Percentiles rank a stretch among this genome's conserved stretches.
phyloP scores from a whole-genome alignment of 1,284 basidiomycete genomes.

The Psilocybe mexicana region DNA sequence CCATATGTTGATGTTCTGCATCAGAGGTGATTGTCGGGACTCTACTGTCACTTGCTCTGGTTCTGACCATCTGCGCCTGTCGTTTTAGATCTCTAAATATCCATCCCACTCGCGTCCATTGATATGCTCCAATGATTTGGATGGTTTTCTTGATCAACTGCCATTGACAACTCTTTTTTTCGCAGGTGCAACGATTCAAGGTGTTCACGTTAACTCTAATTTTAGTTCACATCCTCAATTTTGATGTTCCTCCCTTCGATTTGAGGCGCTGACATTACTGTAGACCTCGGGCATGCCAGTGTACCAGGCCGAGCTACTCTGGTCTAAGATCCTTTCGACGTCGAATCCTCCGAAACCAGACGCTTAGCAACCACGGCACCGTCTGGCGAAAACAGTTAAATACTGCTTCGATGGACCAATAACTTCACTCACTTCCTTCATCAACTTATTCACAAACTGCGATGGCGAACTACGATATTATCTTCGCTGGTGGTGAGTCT shows the following conservation, averaged over 20 bases:
- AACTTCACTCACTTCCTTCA: not conserved
- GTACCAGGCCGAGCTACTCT: slow-evolving; percentile 5
- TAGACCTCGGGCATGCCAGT: slow-evolving; percentile 1
- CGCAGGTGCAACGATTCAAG: not conserved
- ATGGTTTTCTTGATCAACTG: not conserved
- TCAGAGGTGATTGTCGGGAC: not conserved
- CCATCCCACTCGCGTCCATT: not conserved
- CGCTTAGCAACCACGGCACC: not conserved
- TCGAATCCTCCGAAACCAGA: slow-evolving; percentile 2
- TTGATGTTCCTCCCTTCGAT: not conserved
- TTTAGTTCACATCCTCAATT: not conserved
- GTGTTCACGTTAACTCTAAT: not conserved
- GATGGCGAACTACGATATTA: slow-evolving; percentile 39
- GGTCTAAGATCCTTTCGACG: not conserved
- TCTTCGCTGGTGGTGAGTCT: slow-evolving; percentile 48
- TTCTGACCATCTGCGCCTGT: not conserved
- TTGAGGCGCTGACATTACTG: not conserved
- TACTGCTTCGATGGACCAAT: not conserved
- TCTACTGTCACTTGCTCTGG: not conserved
- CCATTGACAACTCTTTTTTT: not conserved
- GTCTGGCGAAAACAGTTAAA: slow-evolving; percentile 2
- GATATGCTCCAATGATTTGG: not conserved
- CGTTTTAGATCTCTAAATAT: not conserved
- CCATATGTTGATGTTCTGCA: not conserved
- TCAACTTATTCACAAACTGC: slow-evolving; percentile 4